Evolutionary conservation across 106 monocot genomes (phyloP).

Genomic region (Narthecium ossifragum): DNA sequence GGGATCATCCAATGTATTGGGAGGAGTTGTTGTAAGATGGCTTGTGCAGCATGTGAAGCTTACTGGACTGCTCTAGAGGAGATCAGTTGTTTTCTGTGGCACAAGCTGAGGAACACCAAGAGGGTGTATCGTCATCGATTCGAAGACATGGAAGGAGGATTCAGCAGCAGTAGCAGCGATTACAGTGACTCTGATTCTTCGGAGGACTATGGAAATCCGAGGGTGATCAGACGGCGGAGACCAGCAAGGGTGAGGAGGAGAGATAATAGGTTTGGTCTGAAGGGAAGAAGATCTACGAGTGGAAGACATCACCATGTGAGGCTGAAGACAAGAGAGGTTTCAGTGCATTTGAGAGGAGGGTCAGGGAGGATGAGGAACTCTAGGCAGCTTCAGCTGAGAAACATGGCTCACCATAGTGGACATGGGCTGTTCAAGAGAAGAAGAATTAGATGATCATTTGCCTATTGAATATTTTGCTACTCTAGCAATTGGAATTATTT

Average conservation of each 20-base stretch:
- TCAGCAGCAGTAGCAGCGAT: slow-evolving; percentile 23
- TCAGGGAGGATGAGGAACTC: slow-evolving; percentile 14
- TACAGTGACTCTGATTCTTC: slow-evolving; percentile 13
- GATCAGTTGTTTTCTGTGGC: slow-evolving; percentile 61
- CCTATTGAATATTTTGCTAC: slow-evolving; percentile 11
- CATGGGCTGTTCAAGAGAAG: not conserved
- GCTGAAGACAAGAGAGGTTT: slow-evolving; percentile 65
- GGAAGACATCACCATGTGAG: slow-evolving; percentile 38
- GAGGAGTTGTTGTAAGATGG: slow-evolving; percentile 64
- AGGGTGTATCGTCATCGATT: slow-evolving; percentile 36
- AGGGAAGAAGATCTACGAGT: slow-evolving; percentile 15
- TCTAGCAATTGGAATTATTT: too few relatives aligned
- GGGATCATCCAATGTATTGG: slow-evolving; percentile 73
- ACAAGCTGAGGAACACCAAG: slow-evolving; percentile 63
- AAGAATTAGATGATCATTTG: slow-evolving; percentile 11
- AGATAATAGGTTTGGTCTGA: slow-evolving; percentile 24
- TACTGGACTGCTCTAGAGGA: slow-evolving; percentile 62
- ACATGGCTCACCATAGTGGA: not conserved
- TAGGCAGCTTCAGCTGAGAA: slow-evolving; percentile 2
- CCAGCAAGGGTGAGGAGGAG: slow-evolving; percentile 44
- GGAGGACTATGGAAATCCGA: slow-evolving; percentile 4
- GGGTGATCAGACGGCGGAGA: slow-evolving; percentile 18
- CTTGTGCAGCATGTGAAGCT: slow-evolving; percentile 53
- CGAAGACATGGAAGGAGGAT: slow-evolving; percentile 59
- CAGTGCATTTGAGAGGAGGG: slow-evolving; percentile 41